Percentiles rank a stretch among this genome's conserved stretches.
Conservation (phyloP, 2,329 filamentous ascomycete genomes). For the Atkinsonella hypoxylon region DNA sequence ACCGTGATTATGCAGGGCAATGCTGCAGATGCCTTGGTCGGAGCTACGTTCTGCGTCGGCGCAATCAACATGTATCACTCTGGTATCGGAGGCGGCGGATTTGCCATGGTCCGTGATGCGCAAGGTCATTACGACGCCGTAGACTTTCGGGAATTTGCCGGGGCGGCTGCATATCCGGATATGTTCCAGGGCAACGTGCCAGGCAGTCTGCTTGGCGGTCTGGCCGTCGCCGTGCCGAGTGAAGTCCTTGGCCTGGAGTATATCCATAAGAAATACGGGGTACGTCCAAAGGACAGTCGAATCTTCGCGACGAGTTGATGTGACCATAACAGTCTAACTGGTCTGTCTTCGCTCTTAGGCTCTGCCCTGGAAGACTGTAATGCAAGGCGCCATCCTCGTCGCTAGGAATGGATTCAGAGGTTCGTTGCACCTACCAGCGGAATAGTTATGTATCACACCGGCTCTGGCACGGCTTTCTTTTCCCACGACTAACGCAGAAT, state of each 20-base stretch:
- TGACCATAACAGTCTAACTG: neutral
- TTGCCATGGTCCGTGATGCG: constrained; percentile 65
- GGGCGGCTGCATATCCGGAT: constrained; percentile 65
- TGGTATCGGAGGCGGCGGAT: constrained; percentile 83
- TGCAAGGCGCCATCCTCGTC: constrained; percentile 61
- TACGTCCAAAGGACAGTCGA: constrained; percentile 14
- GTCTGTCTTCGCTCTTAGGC: constrained; percentile 17
- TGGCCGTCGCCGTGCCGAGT: constrained; percentile 61
- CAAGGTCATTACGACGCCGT: constrained; percentile 74
- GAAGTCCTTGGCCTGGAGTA: constrained; percentile 71
- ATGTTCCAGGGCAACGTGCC: constrained; percentile 69
- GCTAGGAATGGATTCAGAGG: constrained; percentile 60
- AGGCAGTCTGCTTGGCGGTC: constrained; percentile 57
- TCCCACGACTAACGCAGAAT: neutral
- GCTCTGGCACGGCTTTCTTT: neutral
- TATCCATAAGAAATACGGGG: constrained; percentile 61
- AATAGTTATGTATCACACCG: too few relatives aligned
- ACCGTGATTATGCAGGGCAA: constrained; percentile 40
- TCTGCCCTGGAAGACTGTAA: constrained; percentile 58
- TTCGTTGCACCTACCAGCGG: constrained; percentile 10
- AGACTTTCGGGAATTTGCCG: constrained; percentile 83
- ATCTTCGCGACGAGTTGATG: too few relatives aligned
- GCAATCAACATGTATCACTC: constrained; percentile 67
- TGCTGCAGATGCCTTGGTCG: constrained; percentile 65
- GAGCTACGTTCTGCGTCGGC: constrained; percentile 63